phyloP scores from a whole-genome alignment of 768 basidiomycete genomes.

The Xerocomus brunneocitrinus region DNA sequence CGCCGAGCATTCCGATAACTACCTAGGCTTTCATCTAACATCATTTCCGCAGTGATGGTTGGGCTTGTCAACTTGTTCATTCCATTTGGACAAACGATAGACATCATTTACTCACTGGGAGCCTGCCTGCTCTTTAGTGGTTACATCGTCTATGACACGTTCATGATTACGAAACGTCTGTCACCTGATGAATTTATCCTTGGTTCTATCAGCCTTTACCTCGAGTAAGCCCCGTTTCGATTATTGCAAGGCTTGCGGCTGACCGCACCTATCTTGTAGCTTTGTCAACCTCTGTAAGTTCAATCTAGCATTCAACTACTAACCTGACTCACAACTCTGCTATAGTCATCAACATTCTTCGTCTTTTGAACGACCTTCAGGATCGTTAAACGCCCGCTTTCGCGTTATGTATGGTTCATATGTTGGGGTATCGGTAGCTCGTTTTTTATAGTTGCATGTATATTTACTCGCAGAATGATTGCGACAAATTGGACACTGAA shows the following conservation, averaged over 20 bases:
- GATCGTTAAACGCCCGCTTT: slow-evolving; percentile 30
- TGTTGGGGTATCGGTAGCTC: background rate
- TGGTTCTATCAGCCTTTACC: slow-evolving; percentile 88
- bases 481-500: slow-evolving; percentile 7
- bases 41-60: slow-evolving; percentile 54
- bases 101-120: slow-evolving; percentile 73
- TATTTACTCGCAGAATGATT: slow-evolving; percentile 7
- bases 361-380: slow-evolving; percentile 61
- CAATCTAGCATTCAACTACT: background rate
- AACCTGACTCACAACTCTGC: background rate
- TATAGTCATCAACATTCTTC: slow-evolving; percentile 79
- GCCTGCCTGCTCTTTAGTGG: slow-evolving; percentile 85
- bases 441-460: slow-evolving; percentile 16
- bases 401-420: background rate
- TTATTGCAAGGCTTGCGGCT: slow-evolving; percentile 1
- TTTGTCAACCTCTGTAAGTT: slow-evolving; percentile 83
- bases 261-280: slow-evolving; percentile 36
- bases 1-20: slow-evolving; percentile 17
- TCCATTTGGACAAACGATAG: slow-evolving; percentile 78
- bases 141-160: slow-evolving; percentile 90
- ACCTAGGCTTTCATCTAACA: background rate
- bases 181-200: slow-evolving; percentile 93
- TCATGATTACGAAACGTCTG: slow-evolving; percentile 79
- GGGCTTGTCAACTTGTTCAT: slow-evolving; percentile 82
- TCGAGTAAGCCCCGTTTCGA: slow-evolving; percentile 59